phyloP scores from a whole-genome alignment of 192 early-diverging fungal species.

The Chytriomyces hyalinus region DNA sequence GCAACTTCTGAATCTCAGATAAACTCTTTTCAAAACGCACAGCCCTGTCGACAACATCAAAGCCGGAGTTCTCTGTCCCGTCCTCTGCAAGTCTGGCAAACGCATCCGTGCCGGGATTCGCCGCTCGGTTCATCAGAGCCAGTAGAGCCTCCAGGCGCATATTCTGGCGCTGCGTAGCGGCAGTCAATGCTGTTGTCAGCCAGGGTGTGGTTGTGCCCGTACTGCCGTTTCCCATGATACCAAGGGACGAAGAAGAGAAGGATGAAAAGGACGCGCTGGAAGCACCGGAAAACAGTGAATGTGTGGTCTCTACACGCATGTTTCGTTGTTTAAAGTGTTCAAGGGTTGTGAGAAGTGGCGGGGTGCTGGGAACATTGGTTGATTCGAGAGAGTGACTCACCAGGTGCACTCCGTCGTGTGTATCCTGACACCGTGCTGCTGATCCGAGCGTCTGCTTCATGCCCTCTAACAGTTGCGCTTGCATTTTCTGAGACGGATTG shows the following conservation, averaged over 20 bases:
- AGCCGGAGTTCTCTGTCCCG: conserved; percentile 1
- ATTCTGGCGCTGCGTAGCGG: conserved; percentile 50
- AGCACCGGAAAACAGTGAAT: background rate
- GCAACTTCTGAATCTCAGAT: conserved; percentile 49
- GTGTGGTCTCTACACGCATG: background rate
- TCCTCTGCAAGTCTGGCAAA: background rate
- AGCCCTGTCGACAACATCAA: conserved; percentile 26
- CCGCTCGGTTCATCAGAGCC: conserved; percentile 36
- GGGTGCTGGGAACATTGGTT: too few species aligned
- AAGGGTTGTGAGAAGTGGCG: background rate
- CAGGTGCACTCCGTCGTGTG: too few species aligned
- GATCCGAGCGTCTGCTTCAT: too few species aligned
- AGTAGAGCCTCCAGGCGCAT: conserved; percentile 41
- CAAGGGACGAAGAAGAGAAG: background rate
- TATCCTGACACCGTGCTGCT: too few species aligned
- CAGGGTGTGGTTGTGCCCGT: conserved; percentile 29
- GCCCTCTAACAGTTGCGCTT: too few species aligned
- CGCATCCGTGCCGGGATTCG: conserved; percentile 17
- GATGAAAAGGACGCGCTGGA: conserved; percentile 3
- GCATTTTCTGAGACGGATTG: too few species aligned
- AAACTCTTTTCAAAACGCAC: conserved; percentile 51
- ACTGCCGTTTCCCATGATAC: background rate
- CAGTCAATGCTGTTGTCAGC: conserved; percentile 43
- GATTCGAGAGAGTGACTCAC: too few species aligned
- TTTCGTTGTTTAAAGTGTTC: background rate